Evolutionary conservation across 345 rosid genomes (phyloP), one percentile per base, ranked within the genome.

Genomic region (Linum tenue): DNA sequence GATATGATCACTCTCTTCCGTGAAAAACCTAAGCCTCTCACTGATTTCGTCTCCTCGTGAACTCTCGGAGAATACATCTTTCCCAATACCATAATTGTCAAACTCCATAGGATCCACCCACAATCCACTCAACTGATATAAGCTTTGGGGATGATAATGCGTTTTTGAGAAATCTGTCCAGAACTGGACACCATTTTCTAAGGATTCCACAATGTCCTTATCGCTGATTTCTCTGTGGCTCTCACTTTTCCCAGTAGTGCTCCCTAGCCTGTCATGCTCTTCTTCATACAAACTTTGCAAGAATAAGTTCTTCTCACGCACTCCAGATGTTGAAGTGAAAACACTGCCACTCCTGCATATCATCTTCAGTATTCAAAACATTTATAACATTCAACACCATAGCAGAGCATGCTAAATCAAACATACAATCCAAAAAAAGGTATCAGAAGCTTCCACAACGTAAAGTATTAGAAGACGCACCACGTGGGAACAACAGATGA

Each of bases 121-220:
- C 67, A 86, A 71, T 68, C 97, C 97, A 12, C 78, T 84, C 59
- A 92, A 60, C 72, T 92, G 90, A 12, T 85, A 84, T 35, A 88
- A 65, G 69, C 92, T 88, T 55, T 77, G 85, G 17, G 90, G 94
- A 81, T 92, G 99, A 75, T 81, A 90, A 67, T 88, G 94, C 5
- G 85, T 90, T 74, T 92, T 90, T 66, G 97, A 85, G 75, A 73
- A 92, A 75, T 92, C 99, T 9, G 97, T 92, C 99, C 99, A 92
- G 74, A 68, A 90, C 59, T 85, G 78, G 40, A 92, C 90, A 36
- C 60, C 75, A 38, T 75, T 78, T 64, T 88, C 97, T 73, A 92
- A 83, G 70, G 73, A 70, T 65, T 78, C 84, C 57, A 90, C 92
- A 55, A 86, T 84, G 65, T 92, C 96, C 77, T 76, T 65, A 67